Conservation (phyloP, 2,329 filamentous ascomycete genomes). For the Ophiocordyceps robertsii region DNA sequence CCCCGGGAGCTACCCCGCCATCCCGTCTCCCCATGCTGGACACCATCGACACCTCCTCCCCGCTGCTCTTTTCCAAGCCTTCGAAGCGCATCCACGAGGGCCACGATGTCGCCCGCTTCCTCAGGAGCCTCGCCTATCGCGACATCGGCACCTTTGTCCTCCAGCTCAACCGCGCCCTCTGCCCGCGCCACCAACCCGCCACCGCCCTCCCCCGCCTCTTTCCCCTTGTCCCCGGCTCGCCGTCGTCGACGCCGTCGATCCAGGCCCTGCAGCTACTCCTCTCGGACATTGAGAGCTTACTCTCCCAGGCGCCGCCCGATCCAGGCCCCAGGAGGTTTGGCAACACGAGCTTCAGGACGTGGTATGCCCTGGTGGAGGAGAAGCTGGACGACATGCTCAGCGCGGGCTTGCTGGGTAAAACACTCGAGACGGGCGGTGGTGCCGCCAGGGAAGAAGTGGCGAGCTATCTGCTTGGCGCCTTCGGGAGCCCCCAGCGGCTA, state of each 20-base stretch:
- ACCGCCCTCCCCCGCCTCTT: constrained; percentile 24
- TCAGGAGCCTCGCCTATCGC: constrained; percentile 68
- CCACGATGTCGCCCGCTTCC: constrained; percentile 67
- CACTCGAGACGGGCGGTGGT: constrained; percentile 17
- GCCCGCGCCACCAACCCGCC: constrained; percentile 46
- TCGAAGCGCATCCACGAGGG: constrained; percentile 75
- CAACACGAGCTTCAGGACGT: constrained; percentile 79
- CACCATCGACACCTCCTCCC: constrained; percentile 32
- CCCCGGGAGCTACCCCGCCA: neutral
- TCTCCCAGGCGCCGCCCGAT: constrained; percentile 72
- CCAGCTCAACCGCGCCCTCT: constrained; percentile 79
- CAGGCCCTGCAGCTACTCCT: constrained; percentile 54
- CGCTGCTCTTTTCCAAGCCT: constrained; percentile 51
- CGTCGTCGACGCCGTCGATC: constrained; percentile 37
- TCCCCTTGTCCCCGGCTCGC: constrained; percentile 23
- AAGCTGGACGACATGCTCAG: constrained; percentile 28
- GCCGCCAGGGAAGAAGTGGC: constrained; percentile 54
- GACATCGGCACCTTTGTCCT: constrained; percentile 80
- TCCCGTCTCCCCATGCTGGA: constrained; percentile 19
- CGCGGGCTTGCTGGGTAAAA: constrained; percentile 15
- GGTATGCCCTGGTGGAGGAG: constrained; percentile 58
- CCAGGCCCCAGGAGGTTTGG: constrained; percentile 81
- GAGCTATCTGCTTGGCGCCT: constrained; percentile 70
- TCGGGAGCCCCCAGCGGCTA: constrained; percentile 77
- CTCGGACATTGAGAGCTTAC: constrained; percentile 46